Percentiles rank a stretch among this genome's conserved stretches.
These are phyloP conservation scores for Podaxis pistillaris DNA, from an alignment of 768 basidiomycete genomes.

Conservation along the genomic window DNA sequence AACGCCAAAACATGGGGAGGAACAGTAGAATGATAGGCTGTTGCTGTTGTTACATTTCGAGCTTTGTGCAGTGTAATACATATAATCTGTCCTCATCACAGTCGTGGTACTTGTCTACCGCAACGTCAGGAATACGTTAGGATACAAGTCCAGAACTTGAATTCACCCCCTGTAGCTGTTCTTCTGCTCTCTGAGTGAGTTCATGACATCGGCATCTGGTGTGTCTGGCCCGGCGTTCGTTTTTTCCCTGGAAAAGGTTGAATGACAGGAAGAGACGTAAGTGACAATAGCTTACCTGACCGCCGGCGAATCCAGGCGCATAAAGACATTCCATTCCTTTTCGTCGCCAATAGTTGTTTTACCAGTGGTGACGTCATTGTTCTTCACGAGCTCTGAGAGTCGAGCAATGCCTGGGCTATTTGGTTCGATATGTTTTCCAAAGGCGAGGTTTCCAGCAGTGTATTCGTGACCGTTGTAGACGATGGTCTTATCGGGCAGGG, in stretches of 20 bases:
- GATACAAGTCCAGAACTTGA: neutral
- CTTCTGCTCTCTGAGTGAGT: conserved; percentile 76
- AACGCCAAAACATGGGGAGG: neutral
- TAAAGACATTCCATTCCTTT: conserved; percentile 94
- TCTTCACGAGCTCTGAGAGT: conserved; percentile 55
- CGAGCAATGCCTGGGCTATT: conserved; percentile 58
- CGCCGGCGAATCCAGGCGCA: conserved; percentile 66
- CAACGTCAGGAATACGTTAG: neutral
- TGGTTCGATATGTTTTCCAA: conserved; percentile 62
- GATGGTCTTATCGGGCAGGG: conserved; percentile 75
- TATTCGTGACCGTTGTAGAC: conserved; percentile 94
- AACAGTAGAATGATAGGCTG: neutral
- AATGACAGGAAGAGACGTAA: neutral
- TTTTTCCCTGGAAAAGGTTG: conserved; percentile 41
- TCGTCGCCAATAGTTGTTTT: conserved; percentile 90
- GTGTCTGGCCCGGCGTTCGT: conserved; percentile 38
- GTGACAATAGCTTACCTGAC: conserved; percentile 51
- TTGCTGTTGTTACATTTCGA: neutral
- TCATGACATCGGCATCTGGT: conserved; percentile 65
- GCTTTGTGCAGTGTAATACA: neutral
- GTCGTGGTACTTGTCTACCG: neutral
- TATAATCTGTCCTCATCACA: neutral
- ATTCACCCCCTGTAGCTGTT: conserved; percentile 72
- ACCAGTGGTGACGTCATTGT: conserved; percentile 70
- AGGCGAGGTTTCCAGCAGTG: conserved; percentile 70